These are phyloP conservation scores for Neurospora sp. DNA, from an alignment of 495 filamentous ascomycete species.

Conservation along the genomic window DNA sequence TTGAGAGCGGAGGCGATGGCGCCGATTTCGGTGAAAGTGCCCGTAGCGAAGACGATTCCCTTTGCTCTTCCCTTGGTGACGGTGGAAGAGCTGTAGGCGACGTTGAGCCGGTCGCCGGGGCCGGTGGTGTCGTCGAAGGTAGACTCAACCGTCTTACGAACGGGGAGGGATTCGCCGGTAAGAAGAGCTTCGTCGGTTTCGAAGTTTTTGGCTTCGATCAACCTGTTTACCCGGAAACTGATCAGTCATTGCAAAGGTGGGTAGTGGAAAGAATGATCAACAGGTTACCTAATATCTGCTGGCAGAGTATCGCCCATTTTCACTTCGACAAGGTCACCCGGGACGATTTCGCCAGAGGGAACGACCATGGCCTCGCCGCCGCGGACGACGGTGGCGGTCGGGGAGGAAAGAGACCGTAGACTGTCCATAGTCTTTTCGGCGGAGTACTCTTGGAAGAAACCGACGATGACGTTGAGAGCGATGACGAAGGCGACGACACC, in stretches of 20 bases:
- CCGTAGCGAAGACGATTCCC: constrained; percentile 59
- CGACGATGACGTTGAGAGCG: constrained; percentile 62
- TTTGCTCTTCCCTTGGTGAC: constrained; percentile 58
- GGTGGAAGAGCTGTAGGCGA: constrained; percentile 57
- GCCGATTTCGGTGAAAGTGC: constrained; percentile 71
- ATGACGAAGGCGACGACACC: constrained; percentile 77
- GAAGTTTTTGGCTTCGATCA: constrained; percentile 74
- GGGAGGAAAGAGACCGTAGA: constrained; percentile 64
- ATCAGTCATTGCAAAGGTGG: neutral
- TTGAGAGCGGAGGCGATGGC: constrained; percentile 61
- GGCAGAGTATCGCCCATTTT: constrained; percentile 75
- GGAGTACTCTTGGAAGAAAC: constrained; percentile 75
- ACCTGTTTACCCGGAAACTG: constrained; percentile 11
- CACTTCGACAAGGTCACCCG: constrained; percentile 63
- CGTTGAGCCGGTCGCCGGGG: constrained; percentile 56
- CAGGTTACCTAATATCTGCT: constrained; percentile 44
- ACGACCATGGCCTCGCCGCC: constrained; percentile 58
- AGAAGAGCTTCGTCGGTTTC: constrained; percentile 32
- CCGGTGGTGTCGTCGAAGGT: constrained; percentile 33
- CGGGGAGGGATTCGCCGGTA: constrained; percentile 60
- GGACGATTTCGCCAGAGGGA: constrained; percentile 76
- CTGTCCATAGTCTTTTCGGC: constrained; percentile 87
- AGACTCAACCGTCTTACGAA: constrained; percentile 24
- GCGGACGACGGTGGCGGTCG: constrained; percentile 66
- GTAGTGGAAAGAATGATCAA: neutral